A percentile compares a stretch with the other conserved stretches of the same genome.
Evolutionary conservation across 2,329 filamentous ascomycete species (phyloP).

Genomic region (Ascochyta fabae): DNA sequence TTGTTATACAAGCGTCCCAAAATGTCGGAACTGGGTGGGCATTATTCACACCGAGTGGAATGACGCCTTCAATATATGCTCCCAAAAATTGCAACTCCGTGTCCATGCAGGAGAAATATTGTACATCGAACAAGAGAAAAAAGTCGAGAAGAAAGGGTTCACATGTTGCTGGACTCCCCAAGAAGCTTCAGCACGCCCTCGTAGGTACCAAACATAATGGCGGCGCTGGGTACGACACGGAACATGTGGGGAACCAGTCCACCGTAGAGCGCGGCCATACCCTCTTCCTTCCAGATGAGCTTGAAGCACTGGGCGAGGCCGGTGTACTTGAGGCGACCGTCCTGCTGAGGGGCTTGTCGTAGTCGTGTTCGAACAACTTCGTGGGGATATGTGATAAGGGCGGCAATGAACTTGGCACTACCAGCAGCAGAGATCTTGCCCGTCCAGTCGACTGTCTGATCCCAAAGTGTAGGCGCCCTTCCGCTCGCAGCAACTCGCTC

Average conservation of each 20-base stretch:
- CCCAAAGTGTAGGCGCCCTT: constrained; percentile 71
- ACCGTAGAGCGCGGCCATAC: constrained; percentile 84
- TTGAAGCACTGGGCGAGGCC: constrained; percentile 88
- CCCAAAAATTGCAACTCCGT: constrained; percentile 13
- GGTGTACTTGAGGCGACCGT: constrained; percentile 81
- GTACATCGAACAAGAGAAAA: constrained; percentile 12
- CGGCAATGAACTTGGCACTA: constrained; percentile 83
- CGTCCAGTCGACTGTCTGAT: constrained; percentile 76
- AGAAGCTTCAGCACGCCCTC: constrained; percentile 58
- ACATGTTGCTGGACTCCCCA: constrained; percentile 52
- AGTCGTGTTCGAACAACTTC: constrained; percentile 87
- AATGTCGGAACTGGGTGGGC: constrained; percentile 10
- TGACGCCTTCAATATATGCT: constrained; percentile 16
- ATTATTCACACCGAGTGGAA: constrained; percentile 13
- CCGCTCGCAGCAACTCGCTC: constrained; percentile 62
- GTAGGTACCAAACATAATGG: constrained; percentile 95
- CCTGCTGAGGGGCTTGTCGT: constrained; percentile 78
- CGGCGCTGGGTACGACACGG: constrained; percentile 87
- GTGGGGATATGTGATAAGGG: constrained; percentile 87
- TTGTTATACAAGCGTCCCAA: constrained; percentile 10
- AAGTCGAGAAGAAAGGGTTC: constrained; percentile 2
- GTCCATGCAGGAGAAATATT: constrained; percentile 17
- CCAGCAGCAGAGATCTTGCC: constrained; percentile 82
- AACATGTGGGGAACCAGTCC: constrained; percentile 91
- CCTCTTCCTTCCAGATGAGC: constrained; percentile 86